Evolutionary conservation across 805 yeast species (phyloP), one percentile per base, ranked within the genome.

Genomic region (Suhomyces vadensis): DNA sequence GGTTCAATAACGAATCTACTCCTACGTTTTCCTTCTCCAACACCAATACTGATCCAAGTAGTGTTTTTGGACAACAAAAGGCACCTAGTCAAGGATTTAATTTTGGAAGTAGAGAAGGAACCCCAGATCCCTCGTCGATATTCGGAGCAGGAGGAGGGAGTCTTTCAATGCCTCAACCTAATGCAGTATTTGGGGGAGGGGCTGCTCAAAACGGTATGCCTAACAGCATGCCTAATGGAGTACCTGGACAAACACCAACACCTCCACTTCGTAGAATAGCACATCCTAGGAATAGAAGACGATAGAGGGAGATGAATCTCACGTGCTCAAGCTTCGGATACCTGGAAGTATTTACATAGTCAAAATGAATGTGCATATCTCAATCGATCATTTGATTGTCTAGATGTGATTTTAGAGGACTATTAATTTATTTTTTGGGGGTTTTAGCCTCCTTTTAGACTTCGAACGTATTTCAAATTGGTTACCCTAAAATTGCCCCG

Each of bases 41-140:
- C 17, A 29, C 43, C 27, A 23, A 11, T 6, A 19, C 31, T 10
- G 38, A 37, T 17, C 45, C 48, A 8, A 41, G 45, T 7, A n/a
- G 31, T 7, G 41, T 45, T 4, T 45, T 45, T 27, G 48, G 48
- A 21, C 44, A 21, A 25, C 42, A 14, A 11, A 41, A 20, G 25
- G 9, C 29, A 29, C 31, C 13, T 26, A 27, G 31, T 7, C 38
- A 35, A 22, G 31, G 40, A 23, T 60, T 60, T 39, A 59, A 54
- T 35, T 62, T 62, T 42, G 48, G 43, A 11, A 53, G 56, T 31
- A 56, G 53, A 29, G 63, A 61, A 35, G 52, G 61, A 1, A 54
- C 64, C 1, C 67, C 68, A 4, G 67, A 63, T 42, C 70, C 71
- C 1, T 60, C 71, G 1, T 44, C 52, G 39, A 58, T 65, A 10